Evolutionary conservation across 2,329 filamentous ascomycete species (phyloP).

Genomic region (Parastagonospora avenae): DNA sequence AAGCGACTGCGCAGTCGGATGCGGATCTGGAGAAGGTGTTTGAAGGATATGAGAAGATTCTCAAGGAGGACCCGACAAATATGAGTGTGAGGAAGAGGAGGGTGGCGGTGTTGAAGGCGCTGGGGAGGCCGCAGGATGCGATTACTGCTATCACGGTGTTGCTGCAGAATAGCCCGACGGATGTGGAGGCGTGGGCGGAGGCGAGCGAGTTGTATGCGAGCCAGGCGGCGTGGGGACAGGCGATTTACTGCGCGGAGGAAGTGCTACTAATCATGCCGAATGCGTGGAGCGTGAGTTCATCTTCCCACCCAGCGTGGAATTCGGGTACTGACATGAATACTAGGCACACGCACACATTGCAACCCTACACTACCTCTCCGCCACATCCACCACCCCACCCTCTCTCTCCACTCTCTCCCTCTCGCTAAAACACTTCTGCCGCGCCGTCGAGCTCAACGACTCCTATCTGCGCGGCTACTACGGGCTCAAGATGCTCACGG

Average conservation of each 20-base stretch:
- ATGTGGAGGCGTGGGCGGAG: slow-evolving; percentile 93
- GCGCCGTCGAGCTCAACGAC: slow-evolving; percentile 92
- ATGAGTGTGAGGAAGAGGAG: slow-evolving; percentile 85
- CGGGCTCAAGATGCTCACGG: slow-evolving; percentile 77
- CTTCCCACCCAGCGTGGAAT: slow-evolving; percentile 4
- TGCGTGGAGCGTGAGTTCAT: slow-evolving; percentile 82
- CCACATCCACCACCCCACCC: slow-evolving; percentile 29
- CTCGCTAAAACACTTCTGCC: slow-evolving; percentile 81
- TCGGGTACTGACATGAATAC: neutral
- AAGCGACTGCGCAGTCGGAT: slow-evolving; percentile 74
- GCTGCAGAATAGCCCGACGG: slow-evolving; percentile 82
- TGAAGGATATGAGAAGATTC: slow-evolving; percentile 75
- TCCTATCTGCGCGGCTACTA: slow-evolving; percentile 92
- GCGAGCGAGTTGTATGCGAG: slow-evolving; percentile 83
- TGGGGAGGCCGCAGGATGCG: slow-evolving; percentile 73
- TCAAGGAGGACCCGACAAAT: slow-evolving; percentile 77
- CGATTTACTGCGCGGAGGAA: slow-evolving; percentile 88
- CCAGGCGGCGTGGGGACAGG: slow-evolving; percentile 79
- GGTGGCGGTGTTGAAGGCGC: slow-evolving; percentile 76
- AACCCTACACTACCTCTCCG: slow-evolving; percentile 77
- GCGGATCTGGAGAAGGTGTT: slow-evolving; percentile 71
- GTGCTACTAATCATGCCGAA: slow-evolving; percentile 85
- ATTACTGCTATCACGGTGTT: slow-evolving; percentile 75
- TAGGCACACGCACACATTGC: slow-evolving; percentile 87
- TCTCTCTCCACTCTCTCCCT: slow-evolving; percentile 62